Evolutionary conservation across 2,329 filamentous ascomycete genomes (phyloP).

Genomic region (Rhynchosporium secalis): DNA sequence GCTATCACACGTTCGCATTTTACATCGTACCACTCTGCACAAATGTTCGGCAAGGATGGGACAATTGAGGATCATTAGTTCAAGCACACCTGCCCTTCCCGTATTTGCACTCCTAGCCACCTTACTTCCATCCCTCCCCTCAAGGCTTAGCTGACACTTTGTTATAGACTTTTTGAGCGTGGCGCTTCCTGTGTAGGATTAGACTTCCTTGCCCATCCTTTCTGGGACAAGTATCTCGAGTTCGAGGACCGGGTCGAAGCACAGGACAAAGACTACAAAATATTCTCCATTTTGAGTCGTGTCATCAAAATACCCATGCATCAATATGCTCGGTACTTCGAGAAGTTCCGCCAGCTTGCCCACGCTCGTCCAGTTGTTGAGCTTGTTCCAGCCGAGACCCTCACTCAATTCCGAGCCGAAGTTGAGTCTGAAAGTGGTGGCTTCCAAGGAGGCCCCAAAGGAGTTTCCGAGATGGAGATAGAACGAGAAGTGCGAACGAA

Average conservation of each 20-base stretch:
- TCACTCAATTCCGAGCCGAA: slow-evolving; percentile 70
- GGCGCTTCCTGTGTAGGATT: slow-evolving; percentile 81
- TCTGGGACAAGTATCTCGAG: slow-evolving; percentile 99
- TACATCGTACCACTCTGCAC: slow-evolving; percentile 42
- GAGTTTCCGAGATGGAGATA: slow-evolving; percentile 66
- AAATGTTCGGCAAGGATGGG: slow-evolving; percentile 44
- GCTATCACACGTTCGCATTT: slow-evolving; percentile 48
- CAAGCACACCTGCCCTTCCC: slow-evolving; percentile 55
- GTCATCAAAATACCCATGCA: slow-evolving; percentile 91
- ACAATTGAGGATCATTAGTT: slow-evolving; percentile 51
- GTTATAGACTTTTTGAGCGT: slow-evolving; percentile 81
- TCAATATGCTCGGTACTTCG: slow-evolving; percentile 92
- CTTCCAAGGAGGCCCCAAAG: slow-evolving; percentile 54
- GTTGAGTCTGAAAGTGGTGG: slow-evolving; percentile 64
- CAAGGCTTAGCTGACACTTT: slow-evolving; percentile 30
- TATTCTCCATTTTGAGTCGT: slow-evolving; percentile 80
- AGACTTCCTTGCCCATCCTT: slow-evolving; percentile 91
- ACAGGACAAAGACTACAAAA: slow-evolving; percentile 76
- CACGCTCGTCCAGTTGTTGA: slow-evolving; percentile 72
- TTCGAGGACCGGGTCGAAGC: slow-evolving; percentile 90
- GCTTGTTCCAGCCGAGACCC: slow-evolving; percentile 65
- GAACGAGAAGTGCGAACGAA: slow-evolving; percentile 80
- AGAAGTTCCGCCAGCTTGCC: slow-evolving; percentile 79
- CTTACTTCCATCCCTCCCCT: slow-evolving; percentile 34
- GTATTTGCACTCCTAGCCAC: slow-evolving; percentile 60